Evolutionary conservation across 139 green algal species (phyloP), one percentile per base, ranked within the genome.

Genomic region (Mychonastes homosphaera): DNA sequence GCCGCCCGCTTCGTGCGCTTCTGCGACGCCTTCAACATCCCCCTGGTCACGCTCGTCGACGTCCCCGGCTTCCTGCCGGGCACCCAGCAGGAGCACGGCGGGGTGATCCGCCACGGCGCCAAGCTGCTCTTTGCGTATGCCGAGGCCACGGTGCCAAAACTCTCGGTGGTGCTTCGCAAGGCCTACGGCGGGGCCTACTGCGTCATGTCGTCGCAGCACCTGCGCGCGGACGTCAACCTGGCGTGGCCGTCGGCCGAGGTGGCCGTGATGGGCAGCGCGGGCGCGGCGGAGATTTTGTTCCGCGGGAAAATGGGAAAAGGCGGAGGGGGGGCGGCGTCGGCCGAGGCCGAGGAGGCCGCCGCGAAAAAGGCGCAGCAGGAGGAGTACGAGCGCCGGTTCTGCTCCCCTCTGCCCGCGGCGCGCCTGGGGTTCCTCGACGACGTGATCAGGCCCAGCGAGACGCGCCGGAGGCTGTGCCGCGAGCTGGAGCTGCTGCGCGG

Each of bases 101-200:
- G 80, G 13, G 79, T 87, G 28, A 88, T 87, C 52, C 26, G 72
- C 44, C 76, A 87, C 45, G 79, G 79, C 19, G 79, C 77, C 48
- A 89, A 89, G 62, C 69, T 89, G 53, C 64, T 89, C 30, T 89
- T 82, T 39, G 80, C 80, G 1, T 87, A 80, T 43, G 71, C 80
- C 18, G 80, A 87, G 53, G 79, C 79, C 18, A 84, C 72, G 3
- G 79, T 87, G 53, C 79, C 79, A 35, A 87, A 88, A 62, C 51
- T 87, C 8, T 68, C 80, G 0, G 75, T 87, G 16, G 84, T 87
- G 58, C 83, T 70, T 6, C 65, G 80, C 47, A 87, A 87, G 60
- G 79, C 79, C 0, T 88, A 86, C 34, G 79, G 79, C 2, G 79
- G 79, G 0, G 79, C 79, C 1, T 88, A 88, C 33, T 77, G 80